phyloP scores from a whole-genome alignment of 2,329 filamentous ascomycete species.

The Cladosporium sp. region DNA sequence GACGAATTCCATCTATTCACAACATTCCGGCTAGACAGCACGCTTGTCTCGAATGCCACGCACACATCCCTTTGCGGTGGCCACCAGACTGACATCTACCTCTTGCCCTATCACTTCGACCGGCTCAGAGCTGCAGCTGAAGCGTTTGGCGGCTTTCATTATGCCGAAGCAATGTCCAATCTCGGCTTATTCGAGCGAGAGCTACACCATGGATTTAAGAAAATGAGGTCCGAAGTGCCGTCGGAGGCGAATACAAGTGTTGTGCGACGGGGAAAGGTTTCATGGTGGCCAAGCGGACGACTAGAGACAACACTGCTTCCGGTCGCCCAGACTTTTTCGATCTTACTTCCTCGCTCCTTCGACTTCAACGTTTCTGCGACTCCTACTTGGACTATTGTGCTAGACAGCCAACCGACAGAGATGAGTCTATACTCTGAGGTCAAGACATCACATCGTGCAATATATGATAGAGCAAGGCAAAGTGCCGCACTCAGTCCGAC shows the following conservation, averaged over 20 bases:
- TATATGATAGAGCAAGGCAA: conserved; percentile 67
- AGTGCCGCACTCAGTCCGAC: conserved; percentile 52
- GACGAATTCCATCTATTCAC: conserved; percentile 9
- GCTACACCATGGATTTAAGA: not conserved
- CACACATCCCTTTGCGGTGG: not conserved
- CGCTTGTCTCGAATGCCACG: not conserved
- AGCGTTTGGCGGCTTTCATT: not conserved
- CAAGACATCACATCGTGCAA: conserved; percentile 73
- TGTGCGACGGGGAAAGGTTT: not conserved
- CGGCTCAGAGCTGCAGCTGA: conserved; percentile 1
- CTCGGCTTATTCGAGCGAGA: not conserved
- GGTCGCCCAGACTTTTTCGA: not conserved
- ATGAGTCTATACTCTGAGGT: conserved; percentile 68
- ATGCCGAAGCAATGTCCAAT: not conserved
- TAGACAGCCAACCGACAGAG: conserved; percentile 51
- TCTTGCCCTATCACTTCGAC: conserved; percentile 3
- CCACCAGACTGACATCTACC: conserved; percentile 4
- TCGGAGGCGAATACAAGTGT: not conserved
- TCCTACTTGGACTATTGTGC: conserved; percentile 36
- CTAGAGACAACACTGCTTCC: not conserved
- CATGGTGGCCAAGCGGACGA: not conserved
- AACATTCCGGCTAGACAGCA: conserved; percentile 1
- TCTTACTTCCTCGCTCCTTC: not conserved
- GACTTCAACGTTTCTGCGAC: not conserved
- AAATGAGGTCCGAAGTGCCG: too few relatives aligned